A percentile compares a stretch with the other conserved stretches of the same genome.
These are phyloP conservation scores for Harringtonia aguacate DNA, from an alignment of 2,329 filamentous ascomycete species.

Conservation along the genomic window DNA sequence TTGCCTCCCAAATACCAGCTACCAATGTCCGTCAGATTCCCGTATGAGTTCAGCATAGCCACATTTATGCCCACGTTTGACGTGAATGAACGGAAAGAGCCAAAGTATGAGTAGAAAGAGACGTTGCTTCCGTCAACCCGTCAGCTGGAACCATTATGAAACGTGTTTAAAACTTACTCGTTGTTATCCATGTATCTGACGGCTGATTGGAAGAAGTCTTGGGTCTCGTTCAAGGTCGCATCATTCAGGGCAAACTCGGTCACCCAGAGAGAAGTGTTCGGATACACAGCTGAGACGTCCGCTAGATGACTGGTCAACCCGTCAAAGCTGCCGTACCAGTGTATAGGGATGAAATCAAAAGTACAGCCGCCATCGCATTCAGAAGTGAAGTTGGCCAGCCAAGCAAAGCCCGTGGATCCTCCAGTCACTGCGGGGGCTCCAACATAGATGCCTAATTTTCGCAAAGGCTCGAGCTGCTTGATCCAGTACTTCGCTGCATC, in stretches of 20 bases:
- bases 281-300: slow-evolving; percentile 38
- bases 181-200: slow-evolving; percentile 52
- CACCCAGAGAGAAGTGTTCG: slow-evolving; percentile 57
- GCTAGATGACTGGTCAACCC: slow-evolving; percentile 57
- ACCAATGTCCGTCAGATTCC: slow-evolving; percentile 63
- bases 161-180: slow-evolving; percentile 20
- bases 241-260: slow-evolving; percentile 62
- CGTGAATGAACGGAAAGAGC: slow-evolving; percentile 55
- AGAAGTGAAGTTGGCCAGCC: slow-evolving; percentile 55
- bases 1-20: slow-evolving; percentile 57
- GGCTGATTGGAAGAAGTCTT: slow-evolving; percentile 57
- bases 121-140: slow-evolving; percentile 30
- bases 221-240: slow-evolving; percentile 42
- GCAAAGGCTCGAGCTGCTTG: slow-evolving; percentile 57
- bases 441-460: slow-evolving; percentile 50
- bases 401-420: slow-evolving; percentile 45
- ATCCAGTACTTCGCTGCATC: slow-evolving; percentile 59
- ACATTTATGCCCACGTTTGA: slow-evolving; percentile 66
- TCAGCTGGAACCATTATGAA: too few relatives aligned
- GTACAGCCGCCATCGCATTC: slow-evolving; percentile 53
- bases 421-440: slow-evolving; percentile 65
- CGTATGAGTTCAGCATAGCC: slow-evolving; percentile 56
- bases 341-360: slow-evolving; percentile 49
- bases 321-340: slow-evolving; percentile 60
- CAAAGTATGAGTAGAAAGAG: slow-evolving; percentile 64